These are phyloP conservation scores for Solioccasus polychromus DNA, from an alignment of 768 basidiomycete genomes.

Conservation along the genomic window DNA sequence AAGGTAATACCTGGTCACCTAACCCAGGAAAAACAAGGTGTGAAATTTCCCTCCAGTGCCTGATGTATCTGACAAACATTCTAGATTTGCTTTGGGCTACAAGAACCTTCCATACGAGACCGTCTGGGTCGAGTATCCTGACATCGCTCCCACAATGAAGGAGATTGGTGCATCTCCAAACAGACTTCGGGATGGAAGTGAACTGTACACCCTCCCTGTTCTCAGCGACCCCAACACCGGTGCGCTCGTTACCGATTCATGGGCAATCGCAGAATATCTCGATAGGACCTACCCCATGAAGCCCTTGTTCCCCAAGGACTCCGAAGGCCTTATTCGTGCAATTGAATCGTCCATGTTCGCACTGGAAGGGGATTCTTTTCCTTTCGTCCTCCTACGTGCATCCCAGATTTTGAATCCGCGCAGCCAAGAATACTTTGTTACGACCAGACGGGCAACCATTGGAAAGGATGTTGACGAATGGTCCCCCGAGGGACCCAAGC, in stretches of 20 bases:
- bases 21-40: slow-evolving; percentile 40
- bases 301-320: slow-evolving; percentile 23
- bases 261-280: slow-evolving; percentile 34
- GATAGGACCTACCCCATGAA: slow-evolving; percentile 34
- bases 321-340: slow-evolving; percentile 22
- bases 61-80: background rate
- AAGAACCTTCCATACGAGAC: slow-evolving; percentile 34
- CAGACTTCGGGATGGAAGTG: slow-evolving; percentile 15
- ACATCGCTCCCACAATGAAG: slow-evolving; percentile 26
- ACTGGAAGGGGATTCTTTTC: slow-evolving; percentile 1
- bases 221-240: slow-evolving; percentile 32
- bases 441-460: slow-evolving; percentile 30
- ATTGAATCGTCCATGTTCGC: slow-evolving; percentile 8
- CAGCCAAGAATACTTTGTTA: slow-evolving; percentile 40
- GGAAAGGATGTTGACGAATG: slow-evolving; percentile 40
- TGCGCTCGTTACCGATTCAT: slow-evolving; percentile 28
- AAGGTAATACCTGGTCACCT: slow-evolving; percentile 34
- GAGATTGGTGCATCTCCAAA: slow-evolving; percentile 25
- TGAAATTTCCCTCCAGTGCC: background rate
- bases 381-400: slow-evolving; percentile 21
- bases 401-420: slow-evolving; percentile 30
- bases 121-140: slow-evolving; percentile 34
- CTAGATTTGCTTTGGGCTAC: slow-evolving; percentile 31
- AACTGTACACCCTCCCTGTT: slow-evolving; percentile 32
- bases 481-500: slow-evolving; percentile 33